These are phyloP conservation scores for Emmonsia crescens DNA, from an alignment of 2,329 filamentous ascomycete species.

Conservation along the genomic window DNA sequence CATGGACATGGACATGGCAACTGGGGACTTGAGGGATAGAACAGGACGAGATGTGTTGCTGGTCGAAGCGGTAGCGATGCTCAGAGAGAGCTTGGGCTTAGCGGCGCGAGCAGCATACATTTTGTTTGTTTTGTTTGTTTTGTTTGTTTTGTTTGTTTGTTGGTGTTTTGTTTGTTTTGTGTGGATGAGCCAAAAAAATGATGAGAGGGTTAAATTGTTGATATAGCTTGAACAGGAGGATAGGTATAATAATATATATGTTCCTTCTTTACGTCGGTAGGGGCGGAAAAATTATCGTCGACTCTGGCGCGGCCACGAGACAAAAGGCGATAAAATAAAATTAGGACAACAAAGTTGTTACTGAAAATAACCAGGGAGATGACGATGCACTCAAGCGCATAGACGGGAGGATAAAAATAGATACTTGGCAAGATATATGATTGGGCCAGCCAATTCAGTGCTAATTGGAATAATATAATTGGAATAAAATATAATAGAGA, in stretches of 20 bases:
- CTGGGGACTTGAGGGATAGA: slow-evolving; percentile 35
- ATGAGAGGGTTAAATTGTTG: not conserved
- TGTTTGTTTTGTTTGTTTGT: not conserved
- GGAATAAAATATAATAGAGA: not conserved
- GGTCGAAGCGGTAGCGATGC: slow-evolving; percentile 30
- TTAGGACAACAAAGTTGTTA: not conserved
- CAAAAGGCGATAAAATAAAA: not conserved
- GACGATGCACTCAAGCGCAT: not conserved
- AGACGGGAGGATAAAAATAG: not conserved
- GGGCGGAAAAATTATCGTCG: not conserved
- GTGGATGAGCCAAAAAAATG: not conserved
- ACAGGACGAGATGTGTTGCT: slow-evolving; percentile 23
- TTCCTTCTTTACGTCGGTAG: not conserved
- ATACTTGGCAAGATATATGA: not conserved
- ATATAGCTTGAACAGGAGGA: not conserved
- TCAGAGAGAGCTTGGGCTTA: slow-evolving; percentile 39
- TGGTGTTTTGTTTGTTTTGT: slow-evolving; percentile 11
- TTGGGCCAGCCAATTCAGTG: slow-evolving; percentile 5
- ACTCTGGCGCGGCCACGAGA: slow-evolving; percentile 1
- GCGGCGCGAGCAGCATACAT: slow-evolving; percentile 32
- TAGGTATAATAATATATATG: not conserved
- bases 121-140: slow-evolving; percentile 17
- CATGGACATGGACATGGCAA: slow-evolving; percentile 17
- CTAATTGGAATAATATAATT: not conserved
- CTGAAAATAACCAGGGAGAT: not conserved